A percentile compares a stretch with the other conserved stretches of the same genome.
phyloP scores from a whole-genome alignment of 257 asterid species.

The Gardenia jasminoides region DNA sequence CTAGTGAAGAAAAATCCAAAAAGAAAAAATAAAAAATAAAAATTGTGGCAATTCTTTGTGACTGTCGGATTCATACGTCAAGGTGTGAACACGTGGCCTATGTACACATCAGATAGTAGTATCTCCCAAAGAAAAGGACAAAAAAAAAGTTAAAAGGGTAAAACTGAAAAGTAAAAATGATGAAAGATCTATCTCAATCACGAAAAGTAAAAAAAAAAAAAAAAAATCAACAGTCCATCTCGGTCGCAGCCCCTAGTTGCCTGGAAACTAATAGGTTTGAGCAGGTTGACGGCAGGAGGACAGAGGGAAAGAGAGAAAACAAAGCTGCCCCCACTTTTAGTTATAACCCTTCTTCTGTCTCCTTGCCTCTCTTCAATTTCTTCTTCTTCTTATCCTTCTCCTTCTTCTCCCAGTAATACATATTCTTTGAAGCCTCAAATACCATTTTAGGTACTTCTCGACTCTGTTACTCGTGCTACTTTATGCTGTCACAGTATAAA shows the following conservation, averaged over 20 bases:
- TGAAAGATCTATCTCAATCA: background rate
- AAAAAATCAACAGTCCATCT: conserved; percentile 15
- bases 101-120: conserved; percentile 24
- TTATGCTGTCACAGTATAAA: background rate
- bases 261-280: conserved; percentile 45
- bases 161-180: background rate
- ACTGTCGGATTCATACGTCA: conserved; percentile 20
- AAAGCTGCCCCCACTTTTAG: conserved; percentile 45
- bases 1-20: background rate
- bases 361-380: conserved; percentile 12
- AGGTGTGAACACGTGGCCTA: conserved; percentile 42
- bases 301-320: conserved; percentile 5
- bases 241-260: conserved; percentile 43
- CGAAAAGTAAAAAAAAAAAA: background rate
- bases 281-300: conserved; percentile 29
- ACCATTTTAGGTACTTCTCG: conserved; percentile 34
- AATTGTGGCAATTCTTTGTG: background rate
- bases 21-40: background rate
- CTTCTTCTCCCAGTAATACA: background rate
- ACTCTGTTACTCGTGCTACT: background rate
- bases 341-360: conserved; percentile 45
- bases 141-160: background rate
- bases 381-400: background rate
- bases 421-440: conserved; percentile 19
- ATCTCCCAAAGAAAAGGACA: background rate